Base-by-base conservation (phyloP, 108 stramenopile genomes). In the Craspedostauros australis region DNA sequence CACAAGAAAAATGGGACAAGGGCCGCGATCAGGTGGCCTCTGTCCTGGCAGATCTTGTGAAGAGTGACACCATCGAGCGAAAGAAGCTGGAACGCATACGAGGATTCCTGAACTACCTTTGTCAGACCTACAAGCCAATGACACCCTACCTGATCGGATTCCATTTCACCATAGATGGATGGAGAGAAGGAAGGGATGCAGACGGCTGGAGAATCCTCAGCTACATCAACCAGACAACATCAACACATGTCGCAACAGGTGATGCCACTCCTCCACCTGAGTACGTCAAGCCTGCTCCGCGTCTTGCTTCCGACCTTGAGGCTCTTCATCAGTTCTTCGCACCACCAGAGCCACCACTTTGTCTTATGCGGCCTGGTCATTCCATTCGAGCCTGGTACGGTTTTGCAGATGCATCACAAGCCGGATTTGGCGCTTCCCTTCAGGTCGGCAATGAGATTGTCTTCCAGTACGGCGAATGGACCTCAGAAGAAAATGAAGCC, bases 81-180 rank as follows among this genome's bases (percentile, higher is more conserved):
- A 55, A 55, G 26, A 12, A 4, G 3, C 43, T 55, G 16, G 54
- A 56, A 33, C 42, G 39, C 5, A 23, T 49, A 9, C 20, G 60
- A 11, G 77, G 77, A 0, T 79, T 79, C 42, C 4, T 79, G 27
- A 59, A 67, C 1, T 65, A 78, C 45, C 60, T 78, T 19, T 34
- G 51, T 2, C 27, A 39, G 26, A 65, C 72, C 0, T 78, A 73
- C 36, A 46, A 46, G 1, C 22, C 7, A 0, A 40, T 70, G 46
- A 24, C 54, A 11, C 77, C 77, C 15, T 79, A 71, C 28, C 29
- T 79, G 3, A 73, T 66, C 39, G 77, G 77, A 1, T 43, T 79
- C n/a, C 64, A 79, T 38, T 22, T 74, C 1, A 67, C 77, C 0
- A 12, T 74, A 1, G 51, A 73, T 25, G 32, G 34, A 0, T 74